Conservation (phyloP, 306 rosid genomes). For the Cucurbita argyrosperma region DNA sequence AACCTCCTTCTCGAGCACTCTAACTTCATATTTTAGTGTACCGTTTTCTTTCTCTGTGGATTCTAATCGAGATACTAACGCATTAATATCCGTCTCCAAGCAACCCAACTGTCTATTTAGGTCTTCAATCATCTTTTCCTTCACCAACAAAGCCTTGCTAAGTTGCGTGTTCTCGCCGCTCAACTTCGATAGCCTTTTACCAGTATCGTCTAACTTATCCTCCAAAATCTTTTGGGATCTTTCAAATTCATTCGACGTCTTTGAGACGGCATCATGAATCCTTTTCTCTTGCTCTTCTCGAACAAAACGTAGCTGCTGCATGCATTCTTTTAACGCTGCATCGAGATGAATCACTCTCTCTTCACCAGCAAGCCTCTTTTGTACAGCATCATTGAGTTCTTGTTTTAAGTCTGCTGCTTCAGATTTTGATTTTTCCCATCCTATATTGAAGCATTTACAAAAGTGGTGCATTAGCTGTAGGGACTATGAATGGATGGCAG, state of each 20-base stretch:
- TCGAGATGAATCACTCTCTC: slow-evolving; percentile 61
- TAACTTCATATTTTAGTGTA: slow-evolving; percentile 55
- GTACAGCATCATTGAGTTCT: slow-evolving; percentile 44
- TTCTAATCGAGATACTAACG: slow-evolving; percentile 47
- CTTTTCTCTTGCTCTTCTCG: slow-evolving; percentile 74
- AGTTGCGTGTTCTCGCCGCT: slow-evolving; percentile 47
- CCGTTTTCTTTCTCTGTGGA: slow-evolving; percentile 51
- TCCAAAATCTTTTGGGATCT: slow-evolving; percentile 36
- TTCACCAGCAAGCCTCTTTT: slow-evolving; percentile 35
- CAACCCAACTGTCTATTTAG: slow-evolving; percentile 38
- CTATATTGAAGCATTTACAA: slow-evolving; percentile 12
- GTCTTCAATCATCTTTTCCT: slow-evolving; percentile 59
- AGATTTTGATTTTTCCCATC: slow-evolving; percentile 59
- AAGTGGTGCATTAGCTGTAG: neutral
- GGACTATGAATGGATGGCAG: neutral
- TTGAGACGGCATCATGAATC: slow-evolving; percentile 61
- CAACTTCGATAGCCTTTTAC: slow-evolving; percentile 44
- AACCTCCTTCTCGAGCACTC: slow-evolving; percentile 78
- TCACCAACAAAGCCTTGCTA: slow-evolving; percentile 35
- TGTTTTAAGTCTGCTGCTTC: slow-evolving; percentile 37
- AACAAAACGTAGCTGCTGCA: slow-evolving; percentile 76
- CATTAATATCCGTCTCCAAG: slow-evolving; percentile 41
- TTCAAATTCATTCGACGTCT: slow-evolving; percentile 56
- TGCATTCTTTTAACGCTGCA: slow-evolving; percentile 76
- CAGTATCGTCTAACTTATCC: slow-evolving; percentile 44